Evolutionary conservation across 495 filamentous ascomycete genomes (phyloP).

Genomic region (Trichoderma asperelloides): DNA sequence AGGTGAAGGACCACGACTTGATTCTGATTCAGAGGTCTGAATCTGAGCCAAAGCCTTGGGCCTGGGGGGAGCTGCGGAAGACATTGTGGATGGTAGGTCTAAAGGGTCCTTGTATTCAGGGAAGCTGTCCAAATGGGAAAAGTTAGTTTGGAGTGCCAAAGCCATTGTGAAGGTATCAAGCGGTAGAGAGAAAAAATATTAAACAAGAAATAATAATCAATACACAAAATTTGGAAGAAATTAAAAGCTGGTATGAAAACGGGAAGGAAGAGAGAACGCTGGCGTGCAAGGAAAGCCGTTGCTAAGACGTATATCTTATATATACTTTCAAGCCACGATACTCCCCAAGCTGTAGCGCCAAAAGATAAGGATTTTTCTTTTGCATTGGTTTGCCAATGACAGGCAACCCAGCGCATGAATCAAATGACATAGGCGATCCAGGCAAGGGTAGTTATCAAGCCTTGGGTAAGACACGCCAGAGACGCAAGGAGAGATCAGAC

Average conservation of each 20-base stretch:
- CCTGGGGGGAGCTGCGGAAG: constrained; percentile 18
- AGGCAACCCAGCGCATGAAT: neutral
- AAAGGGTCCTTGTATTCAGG: constrained; percentile 26
- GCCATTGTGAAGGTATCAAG: constrained; percentile 2
- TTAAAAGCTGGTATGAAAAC: neutral
- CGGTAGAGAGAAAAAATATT: neutral
- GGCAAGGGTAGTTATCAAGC: neutral
- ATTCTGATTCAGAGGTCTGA: constrained; percentile 20
- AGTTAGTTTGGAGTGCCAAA: constrained; percentile 36
- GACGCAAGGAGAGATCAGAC: constrained; percentile 2
- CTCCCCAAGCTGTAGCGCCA: neutral
- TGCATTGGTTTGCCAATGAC: neutral
- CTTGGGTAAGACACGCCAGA: neutral
- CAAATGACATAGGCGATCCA: neutral
- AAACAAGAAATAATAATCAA: neutral
- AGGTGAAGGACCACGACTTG: constrained; percentile 61
- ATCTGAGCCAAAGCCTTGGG: constrained; percentile 24
- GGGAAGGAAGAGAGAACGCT: neutral
- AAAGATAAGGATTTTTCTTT: neutral
- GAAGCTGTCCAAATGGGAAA: constrained; percentile 23
- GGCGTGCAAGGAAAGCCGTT: neutral
- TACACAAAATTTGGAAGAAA: constrained; percentile 3
- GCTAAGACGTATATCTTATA: neutral
- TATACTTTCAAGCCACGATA: neutral
- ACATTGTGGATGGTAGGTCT: constrained; percentile 26